phyloP scores from a whole-genome alignment of 768 basidiomycete species.

The Trichaptum fuscoviolaceum region DNA sequence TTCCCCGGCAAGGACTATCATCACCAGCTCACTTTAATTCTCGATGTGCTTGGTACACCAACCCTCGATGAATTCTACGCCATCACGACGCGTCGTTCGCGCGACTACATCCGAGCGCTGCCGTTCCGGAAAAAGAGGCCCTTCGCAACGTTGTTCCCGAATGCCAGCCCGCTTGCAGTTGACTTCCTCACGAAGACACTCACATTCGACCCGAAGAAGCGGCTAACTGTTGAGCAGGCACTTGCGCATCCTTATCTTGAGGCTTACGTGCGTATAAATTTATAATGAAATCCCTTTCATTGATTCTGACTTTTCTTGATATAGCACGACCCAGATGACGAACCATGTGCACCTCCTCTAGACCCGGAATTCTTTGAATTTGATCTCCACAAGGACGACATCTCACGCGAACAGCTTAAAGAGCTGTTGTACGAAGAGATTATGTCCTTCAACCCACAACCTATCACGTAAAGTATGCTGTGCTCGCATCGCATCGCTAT shows the following conservation, averaged over 20 bases:
- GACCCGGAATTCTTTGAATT: conserved; percentile 97
- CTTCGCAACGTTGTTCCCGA: conserved; percentile 84
- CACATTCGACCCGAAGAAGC: conserved; percentile 97
- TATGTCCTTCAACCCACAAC: conserved; percentile 74
- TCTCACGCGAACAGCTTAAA: conserved; percentile 93
- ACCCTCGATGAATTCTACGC: conserved; percentile 97
- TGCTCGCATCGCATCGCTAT: not conserved
- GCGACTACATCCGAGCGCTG: conserved; percentile 91
- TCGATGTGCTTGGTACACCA: conserved; percentile 96
- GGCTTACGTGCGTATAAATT: conserved; percentile 63
- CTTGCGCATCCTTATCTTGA: conserved; percentile 93
- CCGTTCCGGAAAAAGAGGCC: conserved; percentile 88
- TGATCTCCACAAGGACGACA: conserved; percentile 93
- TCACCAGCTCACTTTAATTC: conserved; percentile 91
- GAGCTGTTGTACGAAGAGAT: conserved; percentile 93
- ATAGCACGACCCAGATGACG: conserved; percentile 93
- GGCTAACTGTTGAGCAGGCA: conserved; percentile 91
- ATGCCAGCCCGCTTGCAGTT: conserved; percentile 74
- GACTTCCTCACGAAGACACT: conserved; percentile 82
- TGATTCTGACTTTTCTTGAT: conserved; percentile 10
- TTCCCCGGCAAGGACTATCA: conserved; percentile 98
- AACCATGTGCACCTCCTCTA: conserved; percentile 92
- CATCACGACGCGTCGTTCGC: conserved; percentile 85
- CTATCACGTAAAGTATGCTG: conserved; percentile 32
- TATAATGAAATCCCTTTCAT: conserved; percentile 4